A percentile compares a stretch with the other conserved stretches of the same genome.
Evolutionary conservation across 306 rosid species (phyloP).

Genomic region (Sophora flavescens): DNA sequence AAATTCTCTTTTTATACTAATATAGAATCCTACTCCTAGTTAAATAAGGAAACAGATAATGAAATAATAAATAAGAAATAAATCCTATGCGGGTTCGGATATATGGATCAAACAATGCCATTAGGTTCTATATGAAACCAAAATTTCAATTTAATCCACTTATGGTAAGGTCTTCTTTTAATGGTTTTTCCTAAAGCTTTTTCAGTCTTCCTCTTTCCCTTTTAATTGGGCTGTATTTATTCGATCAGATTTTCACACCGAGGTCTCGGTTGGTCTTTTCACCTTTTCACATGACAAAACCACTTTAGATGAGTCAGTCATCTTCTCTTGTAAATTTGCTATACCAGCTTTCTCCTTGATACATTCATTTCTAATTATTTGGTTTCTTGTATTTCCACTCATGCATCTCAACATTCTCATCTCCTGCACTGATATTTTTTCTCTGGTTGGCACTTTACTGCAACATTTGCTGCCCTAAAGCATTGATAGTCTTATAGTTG

Average conservation of each 20-base stretch:
- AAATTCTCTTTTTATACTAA: too few species aligned
- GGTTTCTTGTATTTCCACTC: conserved; percentile 6
- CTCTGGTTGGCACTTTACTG: neutral
- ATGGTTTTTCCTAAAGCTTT: neutral
- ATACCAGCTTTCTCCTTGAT: neutral
- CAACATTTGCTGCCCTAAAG: neutral
- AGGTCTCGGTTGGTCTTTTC: neutral
- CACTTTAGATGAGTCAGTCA: neutral
- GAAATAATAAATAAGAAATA: too few species aligned
- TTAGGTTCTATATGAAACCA: neutral
- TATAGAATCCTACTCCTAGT: too few species aligned
- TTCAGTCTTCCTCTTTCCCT: neutral
- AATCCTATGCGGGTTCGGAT: neutral
- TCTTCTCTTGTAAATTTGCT: conserved; percentile 11
- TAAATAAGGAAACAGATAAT: too few species aligned
- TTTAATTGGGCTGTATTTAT: neutral
- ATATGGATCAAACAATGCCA: neutral
- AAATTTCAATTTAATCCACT: neutral
- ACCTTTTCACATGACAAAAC: neutral
- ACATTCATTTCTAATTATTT: neutral
- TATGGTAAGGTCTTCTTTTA: neutral
- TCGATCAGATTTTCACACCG: neutral
- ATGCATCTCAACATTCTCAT: conserved; percentile 21
- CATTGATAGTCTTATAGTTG: conserved; percentile 6
- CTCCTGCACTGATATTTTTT: neutral